A percentile compares a stretch with the other conserved stretches of the same genome.
These are phyloP conservation scores for Diplotaxis tenuifolia DNA, from an alignment of 345 rosid genomes.

Conservation along the genomic window DNA sequence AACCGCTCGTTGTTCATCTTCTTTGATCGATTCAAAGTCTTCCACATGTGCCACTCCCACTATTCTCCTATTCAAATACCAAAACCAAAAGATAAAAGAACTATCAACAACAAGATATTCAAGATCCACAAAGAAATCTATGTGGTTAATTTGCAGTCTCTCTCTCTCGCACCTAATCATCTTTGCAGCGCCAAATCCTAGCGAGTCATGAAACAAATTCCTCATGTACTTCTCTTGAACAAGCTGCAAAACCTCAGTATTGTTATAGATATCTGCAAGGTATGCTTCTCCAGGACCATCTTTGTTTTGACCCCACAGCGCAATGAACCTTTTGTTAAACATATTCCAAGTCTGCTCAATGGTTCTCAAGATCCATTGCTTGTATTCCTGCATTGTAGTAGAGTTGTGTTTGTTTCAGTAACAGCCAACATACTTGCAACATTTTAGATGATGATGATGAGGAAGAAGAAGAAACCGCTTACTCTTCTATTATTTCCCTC, in stretches of 20 bases:
- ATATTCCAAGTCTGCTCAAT: constrained; percentile 78
- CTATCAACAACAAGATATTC: background rate
- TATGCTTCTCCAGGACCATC: constrained; percentile 88
- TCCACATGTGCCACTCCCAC: constrained; percentile 97
- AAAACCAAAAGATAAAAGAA: background rate
- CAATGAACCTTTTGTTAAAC: constrained; percentile 58
- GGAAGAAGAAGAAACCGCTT: constrained; percentile 12
- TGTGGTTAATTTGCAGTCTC: background rate
- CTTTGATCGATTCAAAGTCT: constrained; percentile 84
- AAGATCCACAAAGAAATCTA: background rate
- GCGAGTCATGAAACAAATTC: constrained; percentile 74
- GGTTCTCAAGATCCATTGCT: constrained; percentile 72
- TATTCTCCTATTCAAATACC: constrained; percentile 59
- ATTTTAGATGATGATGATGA: background rate
- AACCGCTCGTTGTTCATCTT: constrained; percentile 54
- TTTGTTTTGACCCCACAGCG: constrained; percentile 74
- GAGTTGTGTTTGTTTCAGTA: background rate
- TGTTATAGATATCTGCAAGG: constrained; percentile 73
- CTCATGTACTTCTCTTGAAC: constrained; percentile 59
- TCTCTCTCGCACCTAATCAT: constrained; percentile 69
- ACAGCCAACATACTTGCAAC: background rate
- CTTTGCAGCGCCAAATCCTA: constrained; percentile 95
- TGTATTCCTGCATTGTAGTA: constrained; percentile 50
- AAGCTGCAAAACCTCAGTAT: constrained; percentile 57
- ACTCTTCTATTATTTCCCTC: constrained; percentile 68